phyloP scores from a whole-genome alignment of 1,284 basidiomycete genomes.

The Ceratobasidium sp. region DNA sequence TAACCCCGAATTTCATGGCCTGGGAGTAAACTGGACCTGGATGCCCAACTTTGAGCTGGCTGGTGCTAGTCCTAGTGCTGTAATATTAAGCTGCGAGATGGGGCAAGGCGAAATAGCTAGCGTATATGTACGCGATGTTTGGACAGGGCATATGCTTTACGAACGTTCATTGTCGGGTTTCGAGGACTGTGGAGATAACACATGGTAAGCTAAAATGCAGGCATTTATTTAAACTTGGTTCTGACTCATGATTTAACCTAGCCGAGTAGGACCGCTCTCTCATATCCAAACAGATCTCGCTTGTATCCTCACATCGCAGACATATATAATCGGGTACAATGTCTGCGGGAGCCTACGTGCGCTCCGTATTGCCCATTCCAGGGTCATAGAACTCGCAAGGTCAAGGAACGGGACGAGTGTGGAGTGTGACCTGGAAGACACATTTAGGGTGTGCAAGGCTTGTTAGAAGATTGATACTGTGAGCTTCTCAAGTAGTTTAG shows the following conservation, averaged over 20 bases:
- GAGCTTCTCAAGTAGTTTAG: no score
- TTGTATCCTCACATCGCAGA: background rate
- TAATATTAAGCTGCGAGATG: background rate
- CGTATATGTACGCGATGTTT: background rate
- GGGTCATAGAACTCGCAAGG: background rate
- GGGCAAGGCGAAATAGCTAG: background rate
- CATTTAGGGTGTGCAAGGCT: background rate
- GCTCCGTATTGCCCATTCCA: background rate
- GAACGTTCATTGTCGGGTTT: background rate
- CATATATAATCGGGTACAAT: background rate
- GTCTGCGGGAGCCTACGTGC: background rate
- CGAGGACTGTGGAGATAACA: background rate
- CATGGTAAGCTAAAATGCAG: background rate
- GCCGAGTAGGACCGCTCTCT: background rate
- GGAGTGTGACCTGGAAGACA: background rate
- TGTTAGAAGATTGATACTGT: background rate
- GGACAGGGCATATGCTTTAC: background rate
- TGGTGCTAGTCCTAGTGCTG: background rate
- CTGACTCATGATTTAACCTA: background rate
- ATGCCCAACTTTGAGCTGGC: background rate
- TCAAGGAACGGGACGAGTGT: background rate
- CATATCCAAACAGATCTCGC: background rate
- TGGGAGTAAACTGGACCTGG: background rate
- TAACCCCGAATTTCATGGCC: background rate
- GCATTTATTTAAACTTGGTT: background rate